phyloP scores from a whole-genome alignment of 306 rosid species.

The Citrullus colocynthis region DNA sequence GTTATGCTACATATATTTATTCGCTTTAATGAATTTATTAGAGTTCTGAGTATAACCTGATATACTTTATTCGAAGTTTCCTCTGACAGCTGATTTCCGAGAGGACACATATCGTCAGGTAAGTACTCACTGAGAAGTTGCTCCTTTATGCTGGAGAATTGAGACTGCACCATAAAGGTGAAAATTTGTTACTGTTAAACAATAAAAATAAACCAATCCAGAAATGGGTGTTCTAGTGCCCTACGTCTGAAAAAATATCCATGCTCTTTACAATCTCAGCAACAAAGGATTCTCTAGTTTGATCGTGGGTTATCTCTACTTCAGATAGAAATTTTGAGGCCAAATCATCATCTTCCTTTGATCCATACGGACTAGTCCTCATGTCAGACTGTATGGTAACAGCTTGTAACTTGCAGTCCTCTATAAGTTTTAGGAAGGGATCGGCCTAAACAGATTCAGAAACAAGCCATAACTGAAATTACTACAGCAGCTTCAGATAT shows the following conservation, averaged over 20 bases:
- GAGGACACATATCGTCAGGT: conserved; percentile 50
- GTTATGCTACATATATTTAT: neutral
- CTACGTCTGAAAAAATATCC: conserved; percentile 49
- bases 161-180: conserved; percentile 34
- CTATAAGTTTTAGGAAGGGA: conserved; percentile 63
- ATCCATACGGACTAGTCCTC: conserved; percentile 41
- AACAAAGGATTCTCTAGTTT: conserved; percentile 45
- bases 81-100: conserved; percentile 40
- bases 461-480: conserved; percentile 1
- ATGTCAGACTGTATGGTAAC: conserved; percentile 23
- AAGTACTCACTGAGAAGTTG: conserved; percentile 50
- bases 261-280: conserved; percentile 54
- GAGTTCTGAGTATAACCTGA: conserved; percentile 20
- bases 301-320: conserved; percentile 23
- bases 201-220: neutral
- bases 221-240: neutral
- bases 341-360: conserved; percentile 56
- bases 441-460: conserved; percentile 43
- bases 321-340: conserved; percentile 42
- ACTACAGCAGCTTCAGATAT: neutral
- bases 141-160: conserved; percentile 37
- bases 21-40: conserved; percentile 18
- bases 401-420: conserved; percentile 57
- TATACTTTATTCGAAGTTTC: conserved; percentile 23
- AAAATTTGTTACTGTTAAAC: neutral